phyloP scores from a whole-genome alignment of 768 basidiomycete genomes.

The Daedalea quercina region DNA sequence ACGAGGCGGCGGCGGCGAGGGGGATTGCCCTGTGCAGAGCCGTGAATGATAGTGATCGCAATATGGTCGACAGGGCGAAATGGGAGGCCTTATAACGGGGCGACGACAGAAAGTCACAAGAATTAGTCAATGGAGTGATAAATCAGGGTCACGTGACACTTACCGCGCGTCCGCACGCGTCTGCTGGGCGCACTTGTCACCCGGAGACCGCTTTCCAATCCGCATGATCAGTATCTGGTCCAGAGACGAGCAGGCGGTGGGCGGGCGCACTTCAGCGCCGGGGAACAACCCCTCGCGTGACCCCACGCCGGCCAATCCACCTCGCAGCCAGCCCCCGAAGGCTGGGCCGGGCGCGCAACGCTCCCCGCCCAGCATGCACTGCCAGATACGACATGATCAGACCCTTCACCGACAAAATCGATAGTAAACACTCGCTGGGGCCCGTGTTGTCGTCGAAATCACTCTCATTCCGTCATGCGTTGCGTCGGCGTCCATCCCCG shows the following conservation, averaged over 20 bases:
- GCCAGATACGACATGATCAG: background rate
- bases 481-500: background rate
- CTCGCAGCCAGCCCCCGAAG: too few relatives aligned
- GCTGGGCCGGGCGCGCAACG: background rate
- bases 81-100: constrained; percentile 13
- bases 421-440: background rate
- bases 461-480: background rate
- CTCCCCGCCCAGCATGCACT: background rate
- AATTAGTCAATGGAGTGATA: constrained; percentile 14
- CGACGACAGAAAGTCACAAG: constrained; percentile 12
- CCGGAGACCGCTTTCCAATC: background rate
- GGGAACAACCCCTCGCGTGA: background rate
- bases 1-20: constrained; percentile 17
- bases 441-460: background rate
- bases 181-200: constrained; percentile 1
- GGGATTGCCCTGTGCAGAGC: constrained; percentile 24
- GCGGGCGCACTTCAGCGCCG: background rate
- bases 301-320: background rate
- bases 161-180: constrained; percentile 5
- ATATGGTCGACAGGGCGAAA: constrained; percentile 14
- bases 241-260: background rate
- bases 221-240: constrained; percentile 2
- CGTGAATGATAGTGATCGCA: constrained; percentile 23
- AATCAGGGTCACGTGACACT: constrained; percentile 11
- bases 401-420: background rate